A percentile compares a stretch with the other conserved stretches of the same genome.
phyloP scores from a whole-genome alignment of 139 green algal genomes.

The Coelastrella sp. region DNA sequence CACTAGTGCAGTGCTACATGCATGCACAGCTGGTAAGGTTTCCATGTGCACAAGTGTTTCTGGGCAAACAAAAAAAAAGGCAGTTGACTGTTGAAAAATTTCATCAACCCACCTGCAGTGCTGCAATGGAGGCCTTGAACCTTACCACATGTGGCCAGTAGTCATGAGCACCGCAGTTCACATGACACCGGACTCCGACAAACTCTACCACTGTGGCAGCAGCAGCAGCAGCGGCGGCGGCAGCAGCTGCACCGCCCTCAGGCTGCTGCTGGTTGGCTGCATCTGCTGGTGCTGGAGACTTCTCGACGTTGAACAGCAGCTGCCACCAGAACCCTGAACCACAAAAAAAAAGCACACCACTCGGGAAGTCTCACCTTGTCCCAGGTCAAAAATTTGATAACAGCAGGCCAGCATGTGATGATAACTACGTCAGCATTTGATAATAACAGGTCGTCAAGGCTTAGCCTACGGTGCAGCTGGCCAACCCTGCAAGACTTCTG shows the following conservation, averaged over 20 bases:
- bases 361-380: no score
- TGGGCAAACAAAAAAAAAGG: no score
- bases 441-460: no score
- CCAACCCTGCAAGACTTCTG: no score
- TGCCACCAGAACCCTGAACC: conserved; percentile 47
- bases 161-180: conserved; percentile 1
- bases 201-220: conserved; percentile 39
- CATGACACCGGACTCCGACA: conserved; percentile 42
- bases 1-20: no score
- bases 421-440: no score
- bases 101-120: conserved; percentile 21
- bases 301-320: conserved; percentile 52
- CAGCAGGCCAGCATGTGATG: no score
- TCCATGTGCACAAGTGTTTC: no score
- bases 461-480: not conserved
- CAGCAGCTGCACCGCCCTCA: not conserved
- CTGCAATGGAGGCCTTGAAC: conserved; percentile 38
- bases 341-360: not conserved
- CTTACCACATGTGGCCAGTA: conserved; percentile 38
- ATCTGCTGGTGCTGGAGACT: conserved; percentile 12
- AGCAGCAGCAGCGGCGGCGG: conserved; percentile 25
- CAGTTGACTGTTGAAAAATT: not conserved
- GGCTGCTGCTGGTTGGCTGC: not conserved
- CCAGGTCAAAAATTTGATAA: no score
- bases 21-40: no score